Percentiles rank a stretch among this genome's conserved stretches.
phyloP scores from a whole-genome alignment of 192 early-diverging fungal genomes.

The Mortierella claussenii region DNA sequence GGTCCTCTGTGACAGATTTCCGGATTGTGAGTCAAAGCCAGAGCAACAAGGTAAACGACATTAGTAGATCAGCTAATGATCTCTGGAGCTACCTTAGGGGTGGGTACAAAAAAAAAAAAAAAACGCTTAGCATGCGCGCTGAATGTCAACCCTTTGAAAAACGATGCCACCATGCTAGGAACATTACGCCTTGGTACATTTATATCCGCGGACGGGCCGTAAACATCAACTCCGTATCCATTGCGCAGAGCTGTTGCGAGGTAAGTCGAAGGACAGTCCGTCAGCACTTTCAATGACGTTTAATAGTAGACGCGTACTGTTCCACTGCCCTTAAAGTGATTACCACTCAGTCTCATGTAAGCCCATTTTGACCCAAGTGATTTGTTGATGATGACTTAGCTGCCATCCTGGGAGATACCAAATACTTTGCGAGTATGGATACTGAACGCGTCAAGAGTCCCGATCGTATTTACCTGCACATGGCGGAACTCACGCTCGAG shows the following conservation, averaged over 20 bases:
- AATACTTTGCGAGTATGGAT: not conserved
- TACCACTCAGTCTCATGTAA: no score
- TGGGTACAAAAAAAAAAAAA: no score
- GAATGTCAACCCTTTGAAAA: no score
- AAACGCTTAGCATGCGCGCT: not conserved
- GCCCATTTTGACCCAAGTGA: no score
- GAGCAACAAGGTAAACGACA: no score
- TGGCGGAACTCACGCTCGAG: slow-evolving; percentile 14
- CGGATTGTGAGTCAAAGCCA: slow-evolving; percentile 3
- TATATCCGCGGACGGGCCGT: slow-evolving; percentile 34
- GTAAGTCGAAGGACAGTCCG: no score
- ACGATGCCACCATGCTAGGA: not conserved
- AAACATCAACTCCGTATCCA: slow-evolving; percentile 41
- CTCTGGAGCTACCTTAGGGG: no score
- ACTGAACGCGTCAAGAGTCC: no score
- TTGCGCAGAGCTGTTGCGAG: slow-evolving; percentile 24
- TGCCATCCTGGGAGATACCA: slow-evolving; percentile 23
- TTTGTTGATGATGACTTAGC: slow-evolving; percentile 13
- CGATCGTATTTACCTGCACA: slow-evolving; percentile 13
- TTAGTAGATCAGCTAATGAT: no score
- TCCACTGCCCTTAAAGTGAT: no score
- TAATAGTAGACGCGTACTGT: no score
- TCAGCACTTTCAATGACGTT: no score
- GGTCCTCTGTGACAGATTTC: slow-evolving; percentile 17
- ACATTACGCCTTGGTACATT: slow-evolving; percentile 7